Conservation (phyloP, 495 filamentous ascomycete species). For the Oidiodendron maius region DNA sequence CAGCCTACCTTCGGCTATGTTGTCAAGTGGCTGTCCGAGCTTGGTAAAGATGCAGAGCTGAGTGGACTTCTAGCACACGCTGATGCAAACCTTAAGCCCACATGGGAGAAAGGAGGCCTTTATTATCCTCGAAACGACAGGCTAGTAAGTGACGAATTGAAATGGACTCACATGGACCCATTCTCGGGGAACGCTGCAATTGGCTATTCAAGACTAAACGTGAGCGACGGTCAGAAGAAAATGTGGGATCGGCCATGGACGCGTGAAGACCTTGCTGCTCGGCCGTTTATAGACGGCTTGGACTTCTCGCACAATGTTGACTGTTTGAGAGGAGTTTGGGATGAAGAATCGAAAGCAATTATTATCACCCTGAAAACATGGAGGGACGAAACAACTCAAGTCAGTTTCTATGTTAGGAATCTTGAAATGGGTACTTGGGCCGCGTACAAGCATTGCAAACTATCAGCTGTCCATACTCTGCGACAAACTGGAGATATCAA, state of each 20-base stretch:
- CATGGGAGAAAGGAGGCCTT: neutral
- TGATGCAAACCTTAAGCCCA: neutral
- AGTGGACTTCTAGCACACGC: neutral
- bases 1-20: neutral
- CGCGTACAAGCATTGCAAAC: too few relatives aligned
- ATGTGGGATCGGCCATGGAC: neutral
- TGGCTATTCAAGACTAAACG: neutral
- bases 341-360: conserved; percentile 22
- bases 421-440: too few relatives aligned
- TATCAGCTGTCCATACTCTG: too few relatives aligned
- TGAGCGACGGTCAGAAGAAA: neutral
- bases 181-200: neutral
- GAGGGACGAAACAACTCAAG: too few relatives aligned
- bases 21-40: neutral
- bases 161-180: neutral
- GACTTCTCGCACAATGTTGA: conserved; percentile 27
- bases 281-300: conserved; percentile 27
- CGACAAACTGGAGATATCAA: too few relatives aligned
- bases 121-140: neutral
- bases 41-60: neutral
- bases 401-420: too few relatives aligned
- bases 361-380: conserved; percentile 28
- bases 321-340: conserved; percentile 30
- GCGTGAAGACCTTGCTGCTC: neutral
- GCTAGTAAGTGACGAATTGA: neutral